These are phyloP conservation scores for Astragalus membranaceus DNA, from an alignment of 306 rosid species.

Conservation along the genomic window DNA sequence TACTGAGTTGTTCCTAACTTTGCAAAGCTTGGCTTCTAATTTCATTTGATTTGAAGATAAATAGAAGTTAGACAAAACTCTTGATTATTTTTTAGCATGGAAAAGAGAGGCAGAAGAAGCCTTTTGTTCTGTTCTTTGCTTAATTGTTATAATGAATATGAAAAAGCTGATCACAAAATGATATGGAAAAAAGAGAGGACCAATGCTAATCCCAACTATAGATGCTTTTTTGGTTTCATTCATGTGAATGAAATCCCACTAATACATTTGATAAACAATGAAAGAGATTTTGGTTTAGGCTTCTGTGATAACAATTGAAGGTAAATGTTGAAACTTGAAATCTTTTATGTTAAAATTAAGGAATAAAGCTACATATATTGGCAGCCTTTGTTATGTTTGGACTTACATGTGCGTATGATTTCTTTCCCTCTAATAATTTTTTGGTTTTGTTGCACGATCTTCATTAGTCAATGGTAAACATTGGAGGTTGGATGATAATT, in stretches of 20 bases:
- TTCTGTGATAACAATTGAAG: too few relatives aligned
- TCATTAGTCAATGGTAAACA: too few relatives aligned
- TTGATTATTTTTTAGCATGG: neutral
- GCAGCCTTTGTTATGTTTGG: too few relatives aligned
- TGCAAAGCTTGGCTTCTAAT: neutral
- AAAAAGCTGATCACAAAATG: neutral
- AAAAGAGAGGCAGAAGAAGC: neutral
- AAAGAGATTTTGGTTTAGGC: too few relatives aligned
- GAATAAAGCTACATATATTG: too few relatives aligned
- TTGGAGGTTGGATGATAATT: too few relatives aligned
- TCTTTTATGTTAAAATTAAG: too few relatives aligned
- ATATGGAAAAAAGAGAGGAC: neutral
- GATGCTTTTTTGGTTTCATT: neutral
- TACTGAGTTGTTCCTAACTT: neutral
- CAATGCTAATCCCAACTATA: neutral
- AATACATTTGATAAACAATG: too few relatives aligned
- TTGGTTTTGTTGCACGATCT: too few relatives aligned
- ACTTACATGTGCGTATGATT: too few relatives aligned
- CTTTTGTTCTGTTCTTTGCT: neutral
- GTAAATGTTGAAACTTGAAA: too few relatives aligned
- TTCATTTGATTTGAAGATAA: neutral
- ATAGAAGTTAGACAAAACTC: neutral
- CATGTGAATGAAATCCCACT: neutral
- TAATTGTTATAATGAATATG: neutral
- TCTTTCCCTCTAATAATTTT: too few relatives aligned